These are phyloP conservation scores for Colletotrichum chlorophyti DNA, from an alignment of 2,329 filamentous ascomycete species.

Conservation along the genomic window DNA sequence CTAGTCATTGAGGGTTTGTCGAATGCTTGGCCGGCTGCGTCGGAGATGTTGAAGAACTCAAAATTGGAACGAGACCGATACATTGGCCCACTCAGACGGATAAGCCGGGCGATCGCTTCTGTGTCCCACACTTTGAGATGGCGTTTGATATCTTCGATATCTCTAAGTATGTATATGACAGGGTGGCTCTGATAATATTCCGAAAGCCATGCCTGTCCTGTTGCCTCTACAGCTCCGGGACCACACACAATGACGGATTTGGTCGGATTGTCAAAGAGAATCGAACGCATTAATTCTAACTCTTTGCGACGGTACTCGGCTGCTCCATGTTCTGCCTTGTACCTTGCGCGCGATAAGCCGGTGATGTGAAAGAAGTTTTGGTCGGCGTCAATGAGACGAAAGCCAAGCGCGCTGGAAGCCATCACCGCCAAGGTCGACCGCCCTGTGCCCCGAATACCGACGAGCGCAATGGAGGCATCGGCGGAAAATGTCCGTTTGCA, in stretches of 20 bases:
- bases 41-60: conserved; percentile 78
- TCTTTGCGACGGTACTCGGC: conserved; percentile 69
- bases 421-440: conserved; percentile 80
- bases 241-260: conserved; percentile 75
- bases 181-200: conserved; percentile 70
- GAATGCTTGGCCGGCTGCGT: conserved; percentile 40
- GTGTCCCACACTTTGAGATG: conserved; percentile 64
- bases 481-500: no score
- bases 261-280: conserved; percentile 62
- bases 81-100: conserved; percentile 63
- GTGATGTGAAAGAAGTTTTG: conserved; percentile 69
- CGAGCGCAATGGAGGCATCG: conserved; percentile 74
- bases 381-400: conserved; percentile 73
- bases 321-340: conserved; percentile 67
- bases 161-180: conserved; percentile 73
- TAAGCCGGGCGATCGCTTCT: conserved; percentile 62
- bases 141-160: conserved; percentile 67
- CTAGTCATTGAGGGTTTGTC: conserved; percentile 30
- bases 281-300: conserved; percentile 65
- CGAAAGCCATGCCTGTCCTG: conserved; percentile 64
- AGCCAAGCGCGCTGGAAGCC: conserved; percentile 72
- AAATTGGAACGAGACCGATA: conserved; percentile 73
- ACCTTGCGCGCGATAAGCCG: conserved; percentile 66
- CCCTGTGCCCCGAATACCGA: conserved; percentile 76
- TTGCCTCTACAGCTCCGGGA: conserved; percentile 64